phyloP scores from a whole-genome alignment of 257 asterid genomes.

The Schizonepeta tenuifolia region DNA sequence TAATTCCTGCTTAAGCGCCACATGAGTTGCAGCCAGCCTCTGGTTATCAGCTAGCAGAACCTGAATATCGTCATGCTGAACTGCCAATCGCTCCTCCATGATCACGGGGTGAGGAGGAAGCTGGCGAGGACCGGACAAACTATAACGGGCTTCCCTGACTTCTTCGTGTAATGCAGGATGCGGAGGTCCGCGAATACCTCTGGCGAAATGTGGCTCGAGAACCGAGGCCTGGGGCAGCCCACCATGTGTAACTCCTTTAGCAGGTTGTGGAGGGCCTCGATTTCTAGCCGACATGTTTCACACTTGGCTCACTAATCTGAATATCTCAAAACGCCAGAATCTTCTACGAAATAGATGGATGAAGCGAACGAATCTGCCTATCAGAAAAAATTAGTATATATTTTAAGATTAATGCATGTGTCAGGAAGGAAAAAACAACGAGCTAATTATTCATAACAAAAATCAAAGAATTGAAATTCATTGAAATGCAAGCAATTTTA shows the following conservation, averaged over 20 bases:
- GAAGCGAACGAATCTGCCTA: neutral
- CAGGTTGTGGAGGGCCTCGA: conserved; percentile 70
- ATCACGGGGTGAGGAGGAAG: conserved; percentile 73
- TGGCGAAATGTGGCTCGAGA: conserved; percentile 58
- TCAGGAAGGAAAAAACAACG: neutral
- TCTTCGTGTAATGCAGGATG: conserved; percentile 72
- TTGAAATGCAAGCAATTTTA: neutral
- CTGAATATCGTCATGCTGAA: conserved; percentile 87
- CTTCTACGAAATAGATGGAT: conserved; percentile 21
- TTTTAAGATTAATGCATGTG: conserved; percentile 10
- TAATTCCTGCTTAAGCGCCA: conserved; percentile 85
- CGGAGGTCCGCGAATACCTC: conserved; percentile 53
- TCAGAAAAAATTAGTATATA: neutral
- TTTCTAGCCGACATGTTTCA: conserved; percentile 71
- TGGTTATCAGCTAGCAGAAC: conserved; percentile 81
- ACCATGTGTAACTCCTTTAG: conserved; percentile 65
- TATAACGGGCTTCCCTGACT: conserved; percentile 72
- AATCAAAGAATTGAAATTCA: too few relatives aligned
- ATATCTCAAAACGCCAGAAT: conserved; percentile 12
- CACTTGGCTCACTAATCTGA: conserved; percentile 20
- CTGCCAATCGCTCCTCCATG: conserved; percentile 78
- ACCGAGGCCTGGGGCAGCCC: conserved; percentile 53
- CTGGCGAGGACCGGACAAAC: conserved; percentile 64
- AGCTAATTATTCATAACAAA: conserved; percentile 6
- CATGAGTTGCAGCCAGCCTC: conserved; percentile 93